Evolutionary conservation across 345 rosid species (phyloP).

Genomic region (Eucalyptus caleyi): DNA sequence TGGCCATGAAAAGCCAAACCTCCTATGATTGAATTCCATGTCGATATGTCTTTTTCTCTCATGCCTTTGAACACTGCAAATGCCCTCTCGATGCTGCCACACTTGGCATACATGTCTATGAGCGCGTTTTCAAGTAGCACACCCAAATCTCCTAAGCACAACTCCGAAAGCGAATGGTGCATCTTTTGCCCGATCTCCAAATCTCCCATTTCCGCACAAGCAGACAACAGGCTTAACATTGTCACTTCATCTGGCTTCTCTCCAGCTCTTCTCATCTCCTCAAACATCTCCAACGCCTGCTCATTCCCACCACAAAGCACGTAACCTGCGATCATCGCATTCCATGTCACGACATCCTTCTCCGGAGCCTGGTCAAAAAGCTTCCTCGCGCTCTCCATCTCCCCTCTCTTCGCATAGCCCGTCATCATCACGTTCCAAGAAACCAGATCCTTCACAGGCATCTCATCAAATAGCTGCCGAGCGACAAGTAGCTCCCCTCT

Average conservation of each 20-base stretch:
- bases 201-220: conserved; percentile 8
- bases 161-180: not conserved
- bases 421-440: conserved; percentile 34
- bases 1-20: conserved; percentile 38
- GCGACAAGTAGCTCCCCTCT: conserved; percentile 1
- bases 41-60: conserved; percentile 2
- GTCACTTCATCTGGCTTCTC: conserved; percentile 3
- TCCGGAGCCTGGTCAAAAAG: conserved; percentile 1
- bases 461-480: not conserved
- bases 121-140: not conserved
- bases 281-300: conserved; percentile 18
- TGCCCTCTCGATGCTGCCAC: conserved; percentile 26
- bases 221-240: conserved; percentile 4
- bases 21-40: conserved; percentile 35
- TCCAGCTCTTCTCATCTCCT: not conserved
- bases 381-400: not conserved
- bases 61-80: conserved; percentile 14
- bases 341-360: conserved; percentile 9
- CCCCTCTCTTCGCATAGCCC: not conserved
- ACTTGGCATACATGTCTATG: conserved; percentile 13
- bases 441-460: conserved; percentile 35
- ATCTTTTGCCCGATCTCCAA: not conserved
- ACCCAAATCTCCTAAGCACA: not conserved
- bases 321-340: conserved; percentile 1
- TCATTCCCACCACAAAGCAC: not conserved